phyloP scores from a whole-genome alignment of 2,329 filamentous ascomycete genomes.

The Alternaria tenuissima region DNA sequence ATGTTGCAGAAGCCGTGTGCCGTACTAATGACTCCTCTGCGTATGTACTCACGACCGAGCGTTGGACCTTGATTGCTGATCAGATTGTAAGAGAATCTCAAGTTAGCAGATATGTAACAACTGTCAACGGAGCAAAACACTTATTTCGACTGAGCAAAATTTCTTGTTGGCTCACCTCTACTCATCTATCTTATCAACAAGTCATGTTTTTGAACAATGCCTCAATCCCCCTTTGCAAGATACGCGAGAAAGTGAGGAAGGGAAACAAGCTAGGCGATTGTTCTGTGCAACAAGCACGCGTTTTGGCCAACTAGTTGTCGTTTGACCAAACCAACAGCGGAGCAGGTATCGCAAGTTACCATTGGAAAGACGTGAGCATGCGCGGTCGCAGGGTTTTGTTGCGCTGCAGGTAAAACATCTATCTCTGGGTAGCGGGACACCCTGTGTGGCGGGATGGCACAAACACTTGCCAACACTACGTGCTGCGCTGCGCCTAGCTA shows the following conservation, averaged over 20 bases:
- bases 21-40: not conserved
- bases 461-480: too few species aligned
- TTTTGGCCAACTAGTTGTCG: slow-evolving; percentile 8
- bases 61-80: too few species aligned
- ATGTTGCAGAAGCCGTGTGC: not conserved
- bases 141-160: too few species aligned
- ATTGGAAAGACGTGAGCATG: not conserved
- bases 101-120: too few species aligned
- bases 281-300: slow-evolving; percentile 17
- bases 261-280: slow-evolving; percentile 21
- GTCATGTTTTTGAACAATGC: not conserved
- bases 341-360: slow-evolving; percentile 6
- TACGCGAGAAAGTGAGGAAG: slow-evolving; percentile 1
- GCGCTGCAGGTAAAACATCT: too few species aligned
- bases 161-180: not conserved
- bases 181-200: slow-evolving; percentile 2
- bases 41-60: too few species aligned
- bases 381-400: too few species aligned
- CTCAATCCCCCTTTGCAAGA: not conserved
- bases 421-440: too few species aligned
- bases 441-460: too few species aligned
- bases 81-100: too few species aligned
- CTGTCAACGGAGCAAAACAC: too few species aligned
- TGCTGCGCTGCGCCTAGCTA: too few species aligned
- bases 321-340: slow-evolving; percentile 17